Percentiles rank a stretch among this genome's conserved stretches.
Evolutionary conservation across 1,284 basidiomycete genomes (phyloP).

Genomic region (Fomitopsis betulina): DNA sequence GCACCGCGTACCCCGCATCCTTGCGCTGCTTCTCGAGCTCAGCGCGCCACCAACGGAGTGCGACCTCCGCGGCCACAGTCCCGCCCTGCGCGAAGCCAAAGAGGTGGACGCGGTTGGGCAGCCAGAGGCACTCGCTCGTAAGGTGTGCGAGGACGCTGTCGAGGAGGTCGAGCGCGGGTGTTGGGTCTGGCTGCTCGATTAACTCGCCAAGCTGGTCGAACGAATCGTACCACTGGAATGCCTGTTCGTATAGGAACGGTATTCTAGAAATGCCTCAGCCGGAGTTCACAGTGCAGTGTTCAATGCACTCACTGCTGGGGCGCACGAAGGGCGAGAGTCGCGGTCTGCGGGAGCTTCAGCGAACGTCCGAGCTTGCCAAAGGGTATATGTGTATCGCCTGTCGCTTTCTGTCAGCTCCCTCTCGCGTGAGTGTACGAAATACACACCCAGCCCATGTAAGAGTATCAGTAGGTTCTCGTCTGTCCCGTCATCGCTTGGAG

Average conservation of each 20-base stretch:
- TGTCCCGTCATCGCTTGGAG: constrained; percentile 70
- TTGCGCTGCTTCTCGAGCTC: constrained; percentile 28
- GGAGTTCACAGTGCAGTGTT: background rate
- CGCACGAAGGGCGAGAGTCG: constrained; percentile 75
- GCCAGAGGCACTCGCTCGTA: constrained; percentile 60
- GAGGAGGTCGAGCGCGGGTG: constrained; percentile 56
- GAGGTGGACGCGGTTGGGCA: constrained; percentile 64
- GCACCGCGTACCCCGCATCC: constrained; percentile 11
- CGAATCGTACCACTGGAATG: constrained; percentile 86
- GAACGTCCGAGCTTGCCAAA: constrained; percentile 72
- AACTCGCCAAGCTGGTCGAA: constrained; percentile 79
- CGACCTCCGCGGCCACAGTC: constrained; percentile 70
- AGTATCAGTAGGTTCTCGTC: constrained; percentile 87
- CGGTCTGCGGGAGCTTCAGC: constrained; percentile 84
- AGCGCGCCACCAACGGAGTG: constrained; percentile 44
- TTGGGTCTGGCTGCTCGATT: constrained; percentile 68
- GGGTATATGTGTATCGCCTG: constrained; percentile 79
- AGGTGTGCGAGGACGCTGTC: constrained; percentile 54
- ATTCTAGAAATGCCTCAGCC: constrained; percentile 42
- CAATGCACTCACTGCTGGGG: constrained; percentile 58
- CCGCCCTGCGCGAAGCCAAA: constrained; percentile 93
- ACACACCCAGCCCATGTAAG: constrained; percentile 81
- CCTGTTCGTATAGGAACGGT: constrained; percentile 76
- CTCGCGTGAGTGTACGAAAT: background rate
- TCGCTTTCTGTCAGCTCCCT: background rate